phyloP scores from a whole-genome alignment of 352 stramenopile genomes.

The Globisporangium apiculatum region DNA sequence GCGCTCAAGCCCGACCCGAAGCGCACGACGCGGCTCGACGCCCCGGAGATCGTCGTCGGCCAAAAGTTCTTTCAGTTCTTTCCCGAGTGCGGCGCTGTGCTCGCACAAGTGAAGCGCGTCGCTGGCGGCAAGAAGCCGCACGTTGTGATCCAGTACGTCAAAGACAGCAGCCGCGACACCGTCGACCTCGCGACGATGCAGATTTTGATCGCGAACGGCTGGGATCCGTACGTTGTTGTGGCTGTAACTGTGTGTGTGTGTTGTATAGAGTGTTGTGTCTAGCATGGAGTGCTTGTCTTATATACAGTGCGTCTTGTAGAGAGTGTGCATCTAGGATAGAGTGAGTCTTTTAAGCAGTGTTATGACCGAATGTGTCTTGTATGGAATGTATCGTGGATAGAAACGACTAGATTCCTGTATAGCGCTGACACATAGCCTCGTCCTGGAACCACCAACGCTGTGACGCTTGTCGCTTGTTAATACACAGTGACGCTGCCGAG shows the following conservation, averaged over 20 bases:
- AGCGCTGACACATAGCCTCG: too few relatives aligned
- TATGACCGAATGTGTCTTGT: too few relatives aligned
- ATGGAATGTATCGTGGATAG: too few relatives aligned
- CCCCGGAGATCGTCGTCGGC: conserved; percentile 45
- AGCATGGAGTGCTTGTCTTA: background rate
- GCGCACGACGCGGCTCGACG: conserved; percentile 35
- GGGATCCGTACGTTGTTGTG: conserved; percentile 30
- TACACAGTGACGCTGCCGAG: conserved; percentile 43
- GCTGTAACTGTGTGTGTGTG: background rate
- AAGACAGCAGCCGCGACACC: conserved; percentile 42
- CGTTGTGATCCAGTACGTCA: conserved; percentile 56
- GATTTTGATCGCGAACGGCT: conserved; percentile 78
- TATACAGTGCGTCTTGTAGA: too few relatives aligned
- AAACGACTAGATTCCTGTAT: too few relatives aligned
- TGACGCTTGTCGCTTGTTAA: background rate
- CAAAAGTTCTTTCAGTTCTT: conserved; percentile 79
- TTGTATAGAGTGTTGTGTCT: too few relatives aligned
- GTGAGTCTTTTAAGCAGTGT: too few relatives aligned
- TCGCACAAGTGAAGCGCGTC: conserved; percentile 69
- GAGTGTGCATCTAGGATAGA: too few relatives aligned
- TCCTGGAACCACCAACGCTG: too few relatives aligned
- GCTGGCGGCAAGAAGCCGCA: conserved; percentile 76
- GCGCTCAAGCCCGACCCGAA: conserved; percentile 42
- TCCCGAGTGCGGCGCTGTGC: conserved; percentile 37
- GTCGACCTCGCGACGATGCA: conserved; percentile 65